These are phyloP conservation scores for Plasmodium coatneyi DNA, from an alignment of 169 alveolate genomes.

Conservation along the genomic window DNA sequence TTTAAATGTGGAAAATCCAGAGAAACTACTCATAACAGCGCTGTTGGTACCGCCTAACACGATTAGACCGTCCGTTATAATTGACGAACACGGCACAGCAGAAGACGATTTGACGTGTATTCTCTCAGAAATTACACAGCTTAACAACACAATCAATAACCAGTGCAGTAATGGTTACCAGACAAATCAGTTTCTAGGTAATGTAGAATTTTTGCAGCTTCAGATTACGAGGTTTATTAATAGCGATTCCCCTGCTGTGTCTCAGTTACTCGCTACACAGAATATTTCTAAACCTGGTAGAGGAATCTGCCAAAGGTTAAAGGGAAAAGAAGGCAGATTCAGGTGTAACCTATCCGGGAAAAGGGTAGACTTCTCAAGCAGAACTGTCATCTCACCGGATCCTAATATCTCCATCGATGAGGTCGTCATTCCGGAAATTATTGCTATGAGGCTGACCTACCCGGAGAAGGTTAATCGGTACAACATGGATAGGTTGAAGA, in stretches of 20 bases:
- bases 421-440: conserved; percentile 97
- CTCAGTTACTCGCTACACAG: conserved; percentile 86
- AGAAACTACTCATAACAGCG: conserved; percentile 91
- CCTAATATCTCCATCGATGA: conserved; percentile 98
- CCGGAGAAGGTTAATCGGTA: conserved; percentile 95
- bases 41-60: conserved; percentile 97
- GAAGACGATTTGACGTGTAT: conserved; percentile 97
- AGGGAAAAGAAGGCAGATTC: conserved; percentile 97
- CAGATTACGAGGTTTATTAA: conserved; percentile 92
- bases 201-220: conserved; percentile 91
- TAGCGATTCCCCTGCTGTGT: conserved; percentile 95
- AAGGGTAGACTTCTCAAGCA: conserved; percentile 98
- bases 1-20: conserved; percentile 94
- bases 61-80: conserved; percentile 97
- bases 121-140: conserved; percentile 91
- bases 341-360: conserved; percentile 99
- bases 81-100: conserved; percentile 91
- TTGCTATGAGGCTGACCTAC: conserved; percentile 96
- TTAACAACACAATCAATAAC: conserved; percentile 85
- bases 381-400: conserved; percentile 99
- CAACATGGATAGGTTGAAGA: conserved; percentile 91
- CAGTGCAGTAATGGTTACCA: conserved; percentile 90
- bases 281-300: conserved; percentile 87
- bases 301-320: conserved; percentile 87
- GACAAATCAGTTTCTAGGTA: conserved; percentile 89